A percentile compares a stretch with the other conserved stretches of the same genome.
Conservation (phyloP, 2,329 filamentous ascomycete genomes). For the Cercospora sojina region DNA sequence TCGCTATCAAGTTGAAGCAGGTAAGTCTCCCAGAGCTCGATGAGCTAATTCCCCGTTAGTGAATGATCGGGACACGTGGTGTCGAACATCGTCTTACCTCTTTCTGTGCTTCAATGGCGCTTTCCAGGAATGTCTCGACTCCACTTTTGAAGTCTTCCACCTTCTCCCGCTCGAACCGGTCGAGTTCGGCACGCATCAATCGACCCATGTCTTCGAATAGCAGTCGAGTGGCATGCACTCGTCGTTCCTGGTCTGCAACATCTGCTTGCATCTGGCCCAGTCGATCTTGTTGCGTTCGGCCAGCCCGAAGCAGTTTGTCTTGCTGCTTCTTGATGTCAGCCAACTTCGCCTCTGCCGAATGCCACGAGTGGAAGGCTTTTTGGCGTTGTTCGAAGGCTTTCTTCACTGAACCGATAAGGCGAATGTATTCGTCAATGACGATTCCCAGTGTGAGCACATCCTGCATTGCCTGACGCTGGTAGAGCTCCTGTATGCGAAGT, state of each 20-base stretch:
- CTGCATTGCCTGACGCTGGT: constrained; percentile 94
- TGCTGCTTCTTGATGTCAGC: constrained; percentile 85
- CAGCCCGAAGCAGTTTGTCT: constrained; percentile 92
- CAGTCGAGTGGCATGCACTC: constrained; percentile 83
- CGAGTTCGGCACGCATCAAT: constrained; percentile 85
- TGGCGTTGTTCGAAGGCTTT: constrained; percentile 88
- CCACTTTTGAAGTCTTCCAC: constrained; percentile 99
- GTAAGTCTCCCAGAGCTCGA: constrained; percentile 98
- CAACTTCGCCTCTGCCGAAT: constrained; percentile 82
- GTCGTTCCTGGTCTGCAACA: constrained; percentile 90
- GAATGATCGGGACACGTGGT: constrained; percentile 14
- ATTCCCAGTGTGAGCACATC: constrained; percentile 95
- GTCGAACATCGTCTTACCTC: constrained; percentile 62
- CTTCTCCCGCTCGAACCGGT: constrained; percentile 94
- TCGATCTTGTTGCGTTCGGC: constrained; percentile 92
- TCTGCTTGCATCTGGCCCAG: constrained; percentile 90
- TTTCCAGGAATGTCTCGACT: constrained; percentile 95
- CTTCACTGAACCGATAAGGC: constrained; percentile 92
- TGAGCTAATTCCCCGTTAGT: constrained; percentile 51
- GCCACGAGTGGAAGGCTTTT: constrained; percentile 94
- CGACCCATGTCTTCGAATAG: constrained; percentile 97
- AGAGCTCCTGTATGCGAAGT: constrained; percentile 88
- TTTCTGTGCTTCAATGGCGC: constrained; percentile 96
- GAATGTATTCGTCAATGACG: constrained; percentile 97
- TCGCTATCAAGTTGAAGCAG: constrained; percentile 93